phyloP scores from a whole-genome alignment of 208 protist genomes.

The Phytomonas sp. region DNA sequence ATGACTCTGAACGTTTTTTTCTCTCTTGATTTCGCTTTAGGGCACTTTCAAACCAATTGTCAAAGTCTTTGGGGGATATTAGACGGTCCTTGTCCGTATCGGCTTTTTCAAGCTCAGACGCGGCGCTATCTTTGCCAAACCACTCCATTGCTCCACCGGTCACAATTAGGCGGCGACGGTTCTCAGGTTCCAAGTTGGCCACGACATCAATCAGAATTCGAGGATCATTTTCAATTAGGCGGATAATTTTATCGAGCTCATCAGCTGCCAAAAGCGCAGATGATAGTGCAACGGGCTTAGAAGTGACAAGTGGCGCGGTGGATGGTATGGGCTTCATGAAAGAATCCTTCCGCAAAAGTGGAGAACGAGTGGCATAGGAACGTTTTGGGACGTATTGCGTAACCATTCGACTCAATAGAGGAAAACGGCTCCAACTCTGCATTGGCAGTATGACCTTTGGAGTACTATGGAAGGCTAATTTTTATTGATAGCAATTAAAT shows the following conservation, averaged over 20 bases:
- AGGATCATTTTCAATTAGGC: conserved; percentile 73
- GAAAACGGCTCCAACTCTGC: neutral
- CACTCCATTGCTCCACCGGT: conserved; percentile 86
- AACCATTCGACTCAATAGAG: neutral
- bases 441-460: neutral
- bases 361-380: neutral
- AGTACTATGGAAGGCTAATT: neutral
- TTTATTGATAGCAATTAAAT: neutral
- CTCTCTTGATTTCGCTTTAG: conserved; percentile 52
- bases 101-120: conserved; percentile 65
- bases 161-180: conserved; percentile 68
- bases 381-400: neutral
- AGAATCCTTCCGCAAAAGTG: neutral
- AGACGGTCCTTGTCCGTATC: conserved; percentile 72
- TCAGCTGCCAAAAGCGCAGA: conserved; percentile 19
- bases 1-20: conserved; percentile 7
- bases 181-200: conserved; percentile 59
- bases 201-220: conserved; percentile 77
- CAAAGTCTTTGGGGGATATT: conserved; percentile 87
- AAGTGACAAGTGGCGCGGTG: neutral
- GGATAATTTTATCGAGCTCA: conserved; percentile 56
- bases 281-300: neutral
- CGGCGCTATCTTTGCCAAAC: conserved; percentile 85
- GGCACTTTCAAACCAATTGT: conserved; percentile 83
- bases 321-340: neutral